Base-by-base conservation (phyloP, 352 stramenopile genomes). In the Phytophthora crassamura region DNA sequence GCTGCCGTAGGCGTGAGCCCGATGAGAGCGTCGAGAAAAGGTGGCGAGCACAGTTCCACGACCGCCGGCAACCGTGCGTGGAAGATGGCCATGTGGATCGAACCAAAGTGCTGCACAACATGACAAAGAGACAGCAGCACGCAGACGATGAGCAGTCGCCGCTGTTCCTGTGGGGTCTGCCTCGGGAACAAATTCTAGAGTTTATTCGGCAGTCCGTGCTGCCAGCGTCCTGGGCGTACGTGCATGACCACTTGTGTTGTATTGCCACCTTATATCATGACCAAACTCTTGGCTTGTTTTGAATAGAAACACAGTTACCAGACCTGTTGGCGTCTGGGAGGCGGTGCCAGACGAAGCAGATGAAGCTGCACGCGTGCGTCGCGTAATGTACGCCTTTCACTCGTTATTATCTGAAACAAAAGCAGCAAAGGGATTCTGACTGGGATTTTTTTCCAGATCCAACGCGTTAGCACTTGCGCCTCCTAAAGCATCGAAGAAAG, bases 171-270 rank as follows among this genome's bases (percentile, higher is more conserved):
- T 92, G 86, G 86, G 80, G 80, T 0, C 58, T 92, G 42, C 83
- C 86, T 30, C 70, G 82, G 18, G 83, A 92, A 41, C 79, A 92
- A 47, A 86, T 91, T 43, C 64, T 92, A 40, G 82, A 90, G 32
- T 94, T 87, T 61, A 91, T 94, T 49, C 80, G 82, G 5, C 86
- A 91, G 59, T 90, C 86, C 0, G 70, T 94, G 33, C 75, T 91
- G 52, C 83, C 83, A 11, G 67, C 77, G n/a, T 80, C 76, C 15
- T 91, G 80, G 78, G 68, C 66, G 43, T 71, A 82, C 71, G 86
- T 94, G 67, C 38, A 65, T 61, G 18, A 36, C 16, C 33, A 3
- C 18, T n/a, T 40, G 11, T 36, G 7, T 38, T 50, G 6, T 22
- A 4, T 28, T 28, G 22, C 22, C 22, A 28, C 22, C 22, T 4